Percentiles rank a stretch among this genome's conserved stretches.
phyloP scores from a whole-genome alignment of 2,329 filamentous ascomycete species.

The Calcarisporium arbuscula region DNA sequence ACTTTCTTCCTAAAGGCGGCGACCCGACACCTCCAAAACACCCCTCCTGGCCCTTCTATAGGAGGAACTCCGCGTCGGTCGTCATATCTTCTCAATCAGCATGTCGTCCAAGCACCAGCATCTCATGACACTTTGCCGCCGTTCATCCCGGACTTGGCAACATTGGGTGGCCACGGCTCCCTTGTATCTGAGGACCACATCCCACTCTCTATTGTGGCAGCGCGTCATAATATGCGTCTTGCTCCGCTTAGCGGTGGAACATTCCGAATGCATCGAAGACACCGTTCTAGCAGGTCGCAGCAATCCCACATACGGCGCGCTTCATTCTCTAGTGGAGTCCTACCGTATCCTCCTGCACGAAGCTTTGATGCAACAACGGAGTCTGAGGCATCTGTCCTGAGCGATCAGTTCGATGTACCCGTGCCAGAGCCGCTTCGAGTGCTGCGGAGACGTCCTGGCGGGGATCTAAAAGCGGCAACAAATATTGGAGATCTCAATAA shows the following conservation, averaged over 20 bases:
- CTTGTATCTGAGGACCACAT: slow-evolving; percentile 25
- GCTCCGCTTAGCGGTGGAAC: slow-evolving; percentile 22
- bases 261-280: slow-evolving; percentile 33
- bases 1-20: slow-evolving; percentile 39
- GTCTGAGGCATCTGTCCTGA: slow-evolving; percentile 44
- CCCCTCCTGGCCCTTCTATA: slow-evolving; percentile 42
- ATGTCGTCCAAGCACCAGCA: slow-evolving; percentile 29
- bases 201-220: slow-evolving; percentile 23
- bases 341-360: slow-evolving; percentile 41
- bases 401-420: slow-evolving; percentile 29
- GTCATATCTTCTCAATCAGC: slow-evolving; percentile 48
- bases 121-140: slow-evolving; percentile 37
- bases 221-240: slow-evolving; percentile 17
- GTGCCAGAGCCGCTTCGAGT: slow-evolving; percentile 52
- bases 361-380: slow-evolving; percentile 58
- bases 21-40: slow-evolving; percentile 57
- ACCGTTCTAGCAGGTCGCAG: slow-evolving; percentile 42
- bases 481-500: slow-evolving; percentile 57
- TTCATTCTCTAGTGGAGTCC: slow-evolving; percentile 53
- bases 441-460: slow-evolving; percentile 66
- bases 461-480: slow-evolving; percentile 63
- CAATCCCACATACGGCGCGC: slow-evolving; percentile 49
- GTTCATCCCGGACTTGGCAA: slow-evolving; percentile 40
- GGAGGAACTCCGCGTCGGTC: slow-evolving; percentile 45
- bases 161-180: slow-evolving; percentile 23